These are phyloP conservation scores for Diversispora eburnea DNA, from an alignment of 192 early-diverging fungal genomes.

Conservation along the genomic window DNA sequence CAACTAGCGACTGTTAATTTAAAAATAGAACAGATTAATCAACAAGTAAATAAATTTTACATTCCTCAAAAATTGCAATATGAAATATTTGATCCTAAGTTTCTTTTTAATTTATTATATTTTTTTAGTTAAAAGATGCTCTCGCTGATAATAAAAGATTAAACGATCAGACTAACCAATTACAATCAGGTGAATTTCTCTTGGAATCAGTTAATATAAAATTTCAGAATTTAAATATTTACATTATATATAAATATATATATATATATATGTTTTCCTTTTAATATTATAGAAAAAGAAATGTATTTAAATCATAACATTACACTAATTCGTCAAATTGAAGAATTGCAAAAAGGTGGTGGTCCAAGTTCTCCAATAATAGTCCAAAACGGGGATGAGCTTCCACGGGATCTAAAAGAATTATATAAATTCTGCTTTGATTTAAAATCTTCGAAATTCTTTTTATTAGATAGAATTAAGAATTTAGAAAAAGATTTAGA, in stretches of 20 bases:
- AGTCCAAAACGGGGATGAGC: not conserved
- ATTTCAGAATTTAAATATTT: no score
- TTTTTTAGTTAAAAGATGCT: no score
- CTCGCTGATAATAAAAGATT: no score
- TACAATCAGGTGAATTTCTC: no score
- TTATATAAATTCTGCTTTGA: not conserved
- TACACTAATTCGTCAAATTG: not conserved
- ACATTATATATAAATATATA: not conserved
- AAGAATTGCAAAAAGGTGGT: conserved; percentile 1
- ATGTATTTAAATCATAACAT: not conserved
- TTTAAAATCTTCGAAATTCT: not conserved
- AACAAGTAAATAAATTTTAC: not conserved
- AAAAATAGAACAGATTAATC: not conserved
- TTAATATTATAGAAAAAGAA: conserved; percentile 9
- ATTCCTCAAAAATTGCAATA: no score
- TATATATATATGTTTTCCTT: not conserved
- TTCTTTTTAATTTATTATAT: no score
- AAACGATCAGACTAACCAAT: no score
- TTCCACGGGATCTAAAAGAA: not conserved
- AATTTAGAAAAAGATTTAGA: not conserved
- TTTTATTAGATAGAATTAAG: not conserved
- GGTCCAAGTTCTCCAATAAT: not conserved
- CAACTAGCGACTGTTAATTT: not conserved
- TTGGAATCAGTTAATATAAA: no score
- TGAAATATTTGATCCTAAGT: no score